These are phyloP conservation scores for Spizellomyces sp. DNA, from an alignment of 192 early-diverging fungal species.

Conservation along the genomic window DNA sequence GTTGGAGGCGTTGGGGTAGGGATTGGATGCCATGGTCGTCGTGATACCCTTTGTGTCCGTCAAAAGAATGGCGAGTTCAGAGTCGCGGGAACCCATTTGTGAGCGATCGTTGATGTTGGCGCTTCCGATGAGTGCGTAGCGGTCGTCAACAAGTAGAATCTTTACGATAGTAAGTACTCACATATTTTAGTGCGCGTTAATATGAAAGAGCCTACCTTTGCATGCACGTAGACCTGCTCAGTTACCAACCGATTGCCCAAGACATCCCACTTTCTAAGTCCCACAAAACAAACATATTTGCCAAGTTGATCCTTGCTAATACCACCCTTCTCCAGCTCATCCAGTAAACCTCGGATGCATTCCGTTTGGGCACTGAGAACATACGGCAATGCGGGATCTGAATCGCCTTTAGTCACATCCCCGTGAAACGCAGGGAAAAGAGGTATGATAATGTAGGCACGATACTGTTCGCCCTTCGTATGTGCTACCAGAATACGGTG, in stretches of 20 bases:
- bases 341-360: constrained; percentile 16
- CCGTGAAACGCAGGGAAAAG: constrained; percentile 84
- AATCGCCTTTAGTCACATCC: constrained; percentile 72
- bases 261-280: constrained; percentile 74
- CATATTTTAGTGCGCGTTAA: background rate
- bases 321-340: constrained; percentile 23
- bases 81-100: constrained; percentile 82
- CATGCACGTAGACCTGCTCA: constrained; percentile 86
- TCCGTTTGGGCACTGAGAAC: constrained; percentile 31
- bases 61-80: constrained; percentile 83
- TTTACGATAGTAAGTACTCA: background rate
- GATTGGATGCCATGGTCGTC: constrained; percentile 73
- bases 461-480: constrained; percentile 66
- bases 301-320: constrained; percentile 11
- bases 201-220: constrained; percentile 26
- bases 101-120: constrained; percentile 94
- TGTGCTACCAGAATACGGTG: constrained; percentile 77
- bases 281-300: constrained; percentile 49
- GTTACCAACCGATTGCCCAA: constrained; percentile 62
- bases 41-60: constrained; percentile 70
- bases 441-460: constrained; percentile 78
- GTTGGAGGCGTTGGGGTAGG: constrained; percentile 68
- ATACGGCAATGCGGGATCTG: constrained; percentile 62
- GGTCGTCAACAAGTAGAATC: constrained; percentile 81
- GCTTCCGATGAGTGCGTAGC: constrained; percentile 78